Percentiles rank a stretch among this genome's conserved stretches.
These are phyloP conservation scores for Cynanchum wilfordii DNA, from an alignment of 257 asterid genomes.

Conservation along the genomic window DNA sequence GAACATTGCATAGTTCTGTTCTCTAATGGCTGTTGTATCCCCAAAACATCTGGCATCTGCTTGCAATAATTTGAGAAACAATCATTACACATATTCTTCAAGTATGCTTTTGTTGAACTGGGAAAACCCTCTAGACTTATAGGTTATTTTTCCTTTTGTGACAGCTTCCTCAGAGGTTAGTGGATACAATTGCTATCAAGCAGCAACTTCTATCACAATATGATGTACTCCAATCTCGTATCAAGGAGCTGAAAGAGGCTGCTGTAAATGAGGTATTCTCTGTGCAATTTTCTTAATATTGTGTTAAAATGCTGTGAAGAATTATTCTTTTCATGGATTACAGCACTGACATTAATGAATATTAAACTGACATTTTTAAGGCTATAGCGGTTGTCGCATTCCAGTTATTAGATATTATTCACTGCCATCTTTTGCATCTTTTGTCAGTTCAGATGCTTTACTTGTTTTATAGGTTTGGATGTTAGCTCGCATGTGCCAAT, in stretches of 20 bases:
- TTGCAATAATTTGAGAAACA: background rate
- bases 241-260: conserved; percentile 73
- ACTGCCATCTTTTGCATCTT: background rate
- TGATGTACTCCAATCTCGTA: conserved; percentile 85
- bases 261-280: conserved; percentile 79
- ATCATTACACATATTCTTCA: background rate
- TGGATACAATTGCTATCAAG: conserved; percentile 58
- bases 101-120: background rate
- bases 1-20: background rate
- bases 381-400: background rate
- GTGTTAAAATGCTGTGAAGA: too few species aligned
- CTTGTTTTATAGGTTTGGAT: conserved; percentile 63
- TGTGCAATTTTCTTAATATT: background rate
- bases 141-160: conserved; percentile 20
- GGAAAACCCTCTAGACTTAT: background rate
- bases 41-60: background rate
- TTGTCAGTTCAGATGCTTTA: conserved; percentile 4
- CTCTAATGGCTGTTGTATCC: background rate
- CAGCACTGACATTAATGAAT: background rate
- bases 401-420: background rate
- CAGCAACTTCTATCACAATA: conserved; percentile 88
- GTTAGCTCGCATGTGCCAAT: conserved; percentile 93
- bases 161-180: conserved; percentile 83
- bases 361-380: background rate
- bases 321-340: background rate